Conservation (phyloP, 2,329 filamentous ascomycete species). For the Trichoderma sp. region DNA sequence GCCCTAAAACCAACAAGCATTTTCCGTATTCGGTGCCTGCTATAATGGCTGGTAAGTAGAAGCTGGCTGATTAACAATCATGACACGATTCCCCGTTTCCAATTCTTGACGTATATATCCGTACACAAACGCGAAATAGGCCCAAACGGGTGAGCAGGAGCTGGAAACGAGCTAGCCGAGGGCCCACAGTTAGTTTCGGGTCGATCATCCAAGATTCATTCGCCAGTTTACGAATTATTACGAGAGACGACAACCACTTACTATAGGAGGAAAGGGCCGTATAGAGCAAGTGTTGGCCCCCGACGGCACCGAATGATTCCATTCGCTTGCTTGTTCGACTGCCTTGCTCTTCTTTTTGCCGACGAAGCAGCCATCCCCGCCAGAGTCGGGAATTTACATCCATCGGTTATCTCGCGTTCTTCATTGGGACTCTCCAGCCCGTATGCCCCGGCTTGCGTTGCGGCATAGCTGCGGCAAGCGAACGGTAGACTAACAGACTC, state of each 20-base stretch:
- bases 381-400: not conserved
- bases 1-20: not conserved
- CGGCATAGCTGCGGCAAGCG: not conserved
- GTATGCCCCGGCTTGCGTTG: not conserved
- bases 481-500: not conserved
- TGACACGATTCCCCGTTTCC: not conserved
- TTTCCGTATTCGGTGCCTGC: not conserved
- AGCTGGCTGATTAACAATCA: not conserved
- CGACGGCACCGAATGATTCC: constrained; percentile 16
- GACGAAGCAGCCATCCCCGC: not conserved
- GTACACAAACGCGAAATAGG: not conserved
- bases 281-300: not conserved
- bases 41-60: not conserved
- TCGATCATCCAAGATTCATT: not conserved
- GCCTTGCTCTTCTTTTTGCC: not conserved
- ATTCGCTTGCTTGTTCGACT: not conserved
- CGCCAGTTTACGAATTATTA: not conserved
- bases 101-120: not conserved
- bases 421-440: not conserved
- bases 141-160: not conserved
- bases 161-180: not conserved
- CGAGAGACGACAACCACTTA: not conserved
- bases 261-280: not conserved
- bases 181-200: not conserved
- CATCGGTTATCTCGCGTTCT: constrained; percentile 1